phyloP scores from a whole-genome alignment of 768 basidiomycete species.

The Hemileccinum impolitum region DNA sequence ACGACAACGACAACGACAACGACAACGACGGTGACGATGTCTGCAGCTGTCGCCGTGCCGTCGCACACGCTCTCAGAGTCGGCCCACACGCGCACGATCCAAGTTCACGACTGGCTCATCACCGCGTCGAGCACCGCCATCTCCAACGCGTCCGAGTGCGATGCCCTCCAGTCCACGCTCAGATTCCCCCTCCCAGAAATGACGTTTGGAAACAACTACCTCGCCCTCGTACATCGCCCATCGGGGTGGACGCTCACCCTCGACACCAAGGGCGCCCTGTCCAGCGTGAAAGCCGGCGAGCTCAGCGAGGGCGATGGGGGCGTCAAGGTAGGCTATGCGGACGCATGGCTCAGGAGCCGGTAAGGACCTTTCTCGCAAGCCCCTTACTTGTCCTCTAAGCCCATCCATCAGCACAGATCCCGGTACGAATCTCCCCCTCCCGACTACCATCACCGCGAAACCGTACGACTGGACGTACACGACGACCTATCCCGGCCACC shows the following conservation, averaged over 20 bases:
- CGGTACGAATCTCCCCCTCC: constrained; percentile 60
- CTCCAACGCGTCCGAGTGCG: constrained; percentile 72
- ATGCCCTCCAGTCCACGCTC: constrained; percentile 59
- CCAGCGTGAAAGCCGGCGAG: constrained; percentile 70
- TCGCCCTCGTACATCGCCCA: constrained; percentile 62
- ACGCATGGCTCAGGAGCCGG: constrained; percentile 91
- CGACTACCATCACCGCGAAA: constrained; percentile 71
- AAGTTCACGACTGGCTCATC: constrained; percentile 66
- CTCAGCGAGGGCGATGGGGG: constrained; percentile 81
- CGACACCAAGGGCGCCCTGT: constrained; percentile 63
- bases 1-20: constrained; percentile 8
- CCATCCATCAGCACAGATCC: constrained; percentile 57
- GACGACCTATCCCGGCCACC: constrained; percentile 75
- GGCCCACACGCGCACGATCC: constrained; percentile 65
- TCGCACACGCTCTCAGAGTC: constrained; percentile 66
- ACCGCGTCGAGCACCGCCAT: constrained; percentile 73
- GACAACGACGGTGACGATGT: constrained; percentile 23
- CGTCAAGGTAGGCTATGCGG: constrained; percentile 92
- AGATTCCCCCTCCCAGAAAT: constrained; percentile 92
- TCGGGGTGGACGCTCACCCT: constrained; percentile 68
- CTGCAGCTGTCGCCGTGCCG: constrained; percentile 48
- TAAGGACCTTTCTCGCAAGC: constrained; percentile 24
- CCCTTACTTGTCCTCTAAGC: constrained; percentile 21
- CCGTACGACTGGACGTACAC: constrained; percentile 99
- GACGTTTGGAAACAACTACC: constrained; percentile 86